Evolutionary conservation across 2,329 filamentous ascomycete species (phyloP), one percentile per base, ranked within the genome.

Genomic region (Dactylonectria macrodidyma): DNA sequence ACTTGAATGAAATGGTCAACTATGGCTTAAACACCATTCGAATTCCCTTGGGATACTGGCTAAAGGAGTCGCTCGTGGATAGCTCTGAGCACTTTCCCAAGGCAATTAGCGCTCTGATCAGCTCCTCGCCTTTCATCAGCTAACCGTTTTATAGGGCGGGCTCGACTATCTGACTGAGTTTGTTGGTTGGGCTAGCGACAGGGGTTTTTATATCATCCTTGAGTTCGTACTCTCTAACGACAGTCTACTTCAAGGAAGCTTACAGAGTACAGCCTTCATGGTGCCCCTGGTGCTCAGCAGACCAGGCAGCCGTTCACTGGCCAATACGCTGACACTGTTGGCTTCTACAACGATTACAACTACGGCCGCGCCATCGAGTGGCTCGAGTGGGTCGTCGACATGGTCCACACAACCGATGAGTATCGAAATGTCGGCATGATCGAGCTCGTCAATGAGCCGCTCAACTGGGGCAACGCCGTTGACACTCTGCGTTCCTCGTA

Each of bases 371-470:
- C 86, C 3, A 76, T 85, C 64, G 75, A 84, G 58, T 90, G 89
- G 79, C 83, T 90, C n/a, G 78, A 84, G 60, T 89, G 85, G 84
- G 85, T 91, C 72, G 84, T 86, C 11, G 81, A 83, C 44, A 80
- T 83, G 46, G 84, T 89, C 65, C 87, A 90, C 75, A 79, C 73
- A 44, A 84, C 82, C 66, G 59, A 78, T 41, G 82, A 82, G 34
- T 88, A 86, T 75, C 78, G 83, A 60, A 89, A 86, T 51, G 88
- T 90, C 30, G 88, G 88, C 63, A 90, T 89, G 84, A 76, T 91
- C 44, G 84, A 88, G 74, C 77, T 90, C 12, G 80, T 76, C 24
- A 76, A 76, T n/a, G 74, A 76, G 50, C 74, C 74, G 0, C 56
- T 70, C 9, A 70, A 67, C 62, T 71, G 73, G 68, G 57, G 70